Evolutionary conservation across 345 rosid species (phyloP).

Genomic region (Nephelium lappaceum): DNA sequence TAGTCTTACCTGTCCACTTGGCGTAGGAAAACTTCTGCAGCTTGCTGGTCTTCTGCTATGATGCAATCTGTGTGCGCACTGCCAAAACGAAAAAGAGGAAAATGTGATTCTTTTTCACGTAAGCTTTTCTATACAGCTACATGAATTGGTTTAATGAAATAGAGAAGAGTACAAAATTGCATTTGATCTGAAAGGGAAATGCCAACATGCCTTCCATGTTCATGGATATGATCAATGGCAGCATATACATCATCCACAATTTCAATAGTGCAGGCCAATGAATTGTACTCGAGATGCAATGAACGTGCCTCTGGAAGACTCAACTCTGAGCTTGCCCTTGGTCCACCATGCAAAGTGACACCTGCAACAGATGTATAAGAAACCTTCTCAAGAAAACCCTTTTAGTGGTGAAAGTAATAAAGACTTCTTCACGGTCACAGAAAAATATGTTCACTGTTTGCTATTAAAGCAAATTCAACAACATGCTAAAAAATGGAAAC

Average conservation of each 20-base stretch:
- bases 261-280: conserved; percentile 86
- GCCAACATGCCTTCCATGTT: conserved; percentile 75
- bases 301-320: conserved; percentile 60
- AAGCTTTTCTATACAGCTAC: background rate
- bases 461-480: background rate
- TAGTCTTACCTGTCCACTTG: conserved; percentile 80
- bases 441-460: background rate
- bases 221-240: conserved; percentile 87
- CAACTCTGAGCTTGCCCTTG: conserved; percentile 61
- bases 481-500: background rate
- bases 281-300: conserved; percentile 82
- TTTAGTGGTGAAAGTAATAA: background rate
- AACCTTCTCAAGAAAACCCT: background rate
- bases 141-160: background rate
- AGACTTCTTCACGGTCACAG: background rate
- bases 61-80: conserved; percentile 98
- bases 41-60: conserved; percentile 70
- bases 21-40: conserved; percentile 73
- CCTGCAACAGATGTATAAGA: conserved; percentile 43
- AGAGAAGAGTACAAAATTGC: background rate
- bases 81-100: conserved; percentile 30
- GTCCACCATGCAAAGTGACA: conserved; percentile 81
- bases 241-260: conserved; percentile 80
- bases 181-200: conserved; percentile 1
- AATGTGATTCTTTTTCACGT: background rate